Evolutionary conservation across 495 filamentous ascomycete species (phyloP).

Genomic region (Neurospora tetraspora): DNA sequence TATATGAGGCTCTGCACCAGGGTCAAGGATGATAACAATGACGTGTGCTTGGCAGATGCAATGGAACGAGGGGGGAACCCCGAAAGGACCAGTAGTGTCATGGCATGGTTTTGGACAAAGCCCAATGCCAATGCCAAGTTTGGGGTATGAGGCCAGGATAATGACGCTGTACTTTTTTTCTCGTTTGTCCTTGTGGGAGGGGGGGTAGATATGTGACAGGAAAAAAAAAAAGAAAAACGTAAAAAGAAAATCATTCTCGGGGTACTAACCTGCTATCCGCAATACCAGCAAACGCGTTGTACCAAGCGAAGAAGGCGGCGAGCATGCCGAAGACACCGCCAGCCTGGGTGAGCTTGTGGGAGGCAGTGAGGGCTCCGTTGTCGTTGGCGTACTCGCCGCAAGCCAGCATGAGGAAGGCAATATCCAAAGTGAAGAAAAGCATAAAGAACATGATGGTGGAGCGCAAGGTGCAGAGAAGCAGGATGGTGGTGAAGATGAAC

Average conservation of each 20-base stretch:
- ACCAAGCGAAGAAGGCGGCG: conserved; percentile 89
- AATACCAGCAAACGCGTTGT: conserved; percentile 93
- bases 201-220: not conserved
- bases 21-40: conserved; percentile 10
- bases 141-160: not conserved
- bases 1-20: conserved; percentile 3
- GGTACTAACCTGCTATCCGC: conserved; percentile 67
- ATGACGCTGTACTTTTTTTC: not conserved
- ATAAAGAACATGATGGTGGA: conserved; percentile 95
- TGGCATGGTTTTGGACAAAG: not conserved
- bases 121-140: not conserved
- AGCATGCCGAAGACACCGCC: conserved; percentile 84
- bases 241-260: conserved; percentile 4
- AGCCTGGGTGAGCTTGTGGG: conserved; percentile 51
- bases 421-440: conserved; percentile 87
- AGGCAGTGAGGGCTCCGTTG: conserved; percentile 16
- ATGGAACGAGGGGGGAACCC: not conserved
- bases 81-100: not conserved
- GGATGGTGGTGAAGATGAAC: conserved; percentile 95
- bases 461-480: conserved; percentile 80
- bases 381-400: conserved; percentile 52
- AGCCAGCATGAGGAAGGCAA: conserved; percentile 84
- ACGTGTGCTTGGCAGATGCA: conserved; percentile 18
- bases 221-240: conserved; percentile 7
- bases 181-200: not conserved